phyloP scores from a whole-genome alignment of 2,329 filamentous ascomycete species.

The Aspergillus thermomutatus region DNA sequence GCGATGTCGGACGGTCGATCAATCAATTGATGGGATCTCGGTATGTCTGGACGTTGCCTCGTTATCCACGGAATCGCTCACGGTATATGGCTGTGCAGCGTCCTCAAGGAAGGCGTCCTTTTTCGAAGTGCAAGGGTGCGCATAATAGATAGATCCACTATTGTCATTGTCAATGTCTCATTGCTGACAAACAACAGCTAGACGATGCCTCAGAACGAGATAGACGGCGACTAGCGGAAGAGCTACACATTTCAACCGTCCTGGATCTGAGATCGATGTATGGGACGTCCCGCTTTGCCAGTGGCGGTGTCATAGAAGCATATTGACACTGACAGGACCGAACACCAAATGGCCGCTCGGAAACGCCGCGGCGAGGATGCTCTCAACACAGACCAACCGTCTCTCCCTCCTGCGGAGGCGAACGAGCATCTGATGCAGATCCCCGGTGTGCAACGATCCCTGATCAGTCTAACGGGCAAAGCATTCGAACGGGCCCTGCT shows the following conservation, averaged over 20 bases:
- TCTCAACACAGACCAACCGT: slow-evolving; percentile 3
- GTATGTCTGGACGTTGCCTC: slow-evolving; percentile 37
- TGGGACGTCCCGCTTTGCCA: slow-evolving; percentile 8
- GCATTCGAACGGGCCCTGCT: slow-evolving; percentile 67
- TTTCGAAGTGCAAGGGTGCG: slow-evolving; percentile 66
- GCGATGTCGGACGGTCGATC: slow-evolving; percentile 68
- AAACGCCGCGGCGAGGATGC: slow-evolving; percentile 51
- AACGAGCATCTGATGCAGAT: slow-evolving; percentile 60
- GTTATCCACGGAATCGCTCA: slow-evolving; percentile 1
- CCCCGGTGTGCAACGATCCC: slow-evolving; percentile 58
- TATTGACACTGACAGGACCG: slow-evolving; percentile 52
- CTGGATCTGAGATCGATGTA: slow-evolving; percentile 78
- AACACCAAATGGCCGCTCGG: slow-evolving; percentile 65
- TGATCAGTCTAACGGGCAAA: slow-evolving; percentile 71
- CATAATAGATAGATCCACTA: slow-evolving; percentile 18
- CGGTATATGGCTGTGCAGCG: slow-evolving; percentile 19
- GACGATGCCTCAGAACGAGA: slow-evolving; percentile 71
- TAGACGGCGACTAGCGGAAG: slow-evolving; percentile 54
- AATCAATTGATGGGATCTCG: slow-evolving; percentile 57
- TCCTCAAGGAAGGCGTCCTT: slow-evolving; percentile 60
- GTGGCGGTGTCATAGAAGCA: not conserved
- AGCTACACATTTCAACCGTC: slow-evolving; percentile 66
- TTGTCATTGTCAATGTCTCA: not conserved
- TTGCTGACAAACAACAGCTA: slow-evolving; percentile 26
- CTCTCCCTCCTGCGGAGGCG: slow-evolving; percentile 45